A percentile compares a stretch with the other conserved stretches of the same genome.
These are phyloP conservation scores for Alnus rubra DNA, from an alignment of 306 rosid species.

Conservation along the genomic window DNA sequence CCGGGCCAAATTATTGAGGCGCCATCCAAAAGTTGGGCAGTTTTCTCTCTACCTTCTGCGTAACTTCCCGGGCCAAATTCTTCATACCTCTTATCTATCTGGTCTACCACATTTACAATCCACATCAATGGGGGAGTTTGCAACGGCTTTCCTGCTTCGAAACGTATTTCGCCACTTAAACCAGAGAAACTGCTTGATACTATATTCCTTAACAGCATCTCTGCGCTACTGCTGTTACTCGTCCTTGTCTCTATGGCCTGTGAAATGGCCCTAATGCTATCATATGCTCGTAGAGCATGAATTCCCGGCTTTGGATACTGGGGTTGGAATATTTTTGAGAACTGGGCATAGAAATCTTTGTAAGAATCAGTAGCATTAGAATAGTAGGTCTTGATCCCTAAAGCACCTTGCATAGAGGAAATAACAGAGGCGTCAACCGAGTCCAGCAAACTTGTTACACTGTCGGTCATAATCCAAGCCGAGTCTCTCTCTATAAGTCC, in stretches of 20 bases:
- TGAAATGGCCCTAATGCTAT: constrained; percentile 23
- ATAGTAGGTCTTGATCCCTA: constrained; percentile 37
- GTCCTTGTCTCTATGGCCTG: constrained; percentile 4
- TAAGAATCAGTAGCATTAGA: background rate
- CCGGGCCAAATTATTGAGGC: constrained; percentile 37
- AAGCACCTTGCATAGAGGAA: constrained; percentile 30
- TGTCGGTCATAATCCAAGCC: constrained; percentile 34
- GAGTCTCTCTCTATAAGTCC: constrained; percentile 35
- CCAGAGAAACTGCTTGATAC: constrained; percentile 22
- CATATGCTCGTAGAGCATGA: constrained; percentile 38
- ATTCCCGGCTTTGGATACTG: constrained; percentile 30
- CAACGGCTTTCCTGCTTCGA: constrained; percentile 20
- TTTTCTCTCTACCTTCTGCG: background rate
- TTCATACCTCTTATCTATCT: constrained; percentile 19
- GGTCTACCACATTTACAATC: constrained; percentile 33
- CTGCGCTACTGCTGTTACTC: background rate
- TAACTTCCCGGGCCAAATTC: constrained; percentile 54
- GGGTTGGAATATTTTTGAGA: constrained; percentile 7
- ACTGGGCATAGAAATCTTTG: background rate
- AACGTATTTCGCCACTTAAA: constrained; percentile 32
- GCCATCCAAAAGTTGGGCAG: background rate
- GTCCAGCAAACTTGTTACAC: constrained; percentile 7
- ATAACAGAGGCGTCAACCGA: constrained; percentile 9
- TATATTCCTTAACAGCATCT: background rate
- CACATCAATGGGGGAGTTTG: background rate